Percentiles rank a stretch among this genome's conserved stretches.
Conservation (phyloP, 1,284 basidiomycete species). For the Ganoderma boninense region DNA sequence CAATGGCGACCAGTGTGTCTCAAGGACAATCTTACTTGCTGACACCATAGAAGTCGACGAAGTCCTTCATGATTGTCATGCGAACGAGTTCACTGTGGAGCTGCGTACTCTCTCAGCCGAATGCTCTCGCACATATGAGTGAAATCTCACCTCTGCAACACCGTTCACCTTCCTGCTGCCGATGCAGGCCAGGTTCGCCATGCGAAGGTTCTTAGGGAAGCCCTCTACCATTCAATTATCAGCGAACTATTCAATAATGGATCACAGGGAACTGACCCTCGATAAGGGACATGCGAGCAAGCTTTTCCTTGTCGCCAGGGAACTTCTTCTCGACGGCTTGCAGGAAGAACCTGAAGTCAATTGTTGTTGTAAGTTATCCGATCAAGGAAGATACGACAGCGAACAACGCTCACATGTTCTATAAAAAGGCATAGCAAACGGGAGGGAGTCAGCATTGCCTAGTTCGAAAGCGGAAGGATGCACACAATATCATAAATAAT, state of each 20-base stretch:
- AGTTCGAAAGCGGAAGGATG: conserved; percentile 20
- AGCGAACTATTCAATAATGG: background rate
- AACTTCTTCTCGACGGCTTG: conserved; percentile 88
- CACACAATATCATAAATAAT: conserved; percentile 90
- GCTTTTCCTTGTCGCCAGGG: conserved; percentile 83
- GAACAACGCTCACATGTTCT: conserved; percentile 57
- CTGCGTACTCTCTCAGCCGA: conserved; percentile 40
- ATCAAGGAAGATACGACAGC: background rate
- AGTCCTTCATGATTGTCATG: conserved; percentile 90
- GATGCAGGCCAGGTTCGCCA: conserved; percentile 86
- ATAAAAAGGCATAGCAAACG: conserved; percentile 7
- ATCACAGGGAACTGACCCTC: conserved; percentile 60
- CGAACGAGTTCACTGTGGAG: conserved; percentile 78
- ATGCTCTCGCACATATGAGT: background rate
- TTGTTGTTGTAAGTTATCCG: background rate
- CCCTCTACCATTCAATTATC: conserved; percentile 62
- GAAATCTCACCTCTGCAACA: conserved; percentile 76
- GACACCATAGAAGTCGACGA: conserved; percentile 84
- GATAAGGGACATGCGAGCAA: conserved; percentile 89
- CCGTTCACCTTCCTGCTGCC: conserved; percentile 91
- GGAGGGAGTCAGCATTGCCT: background rate
- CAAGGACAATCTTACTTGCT: conserved; percentile 62
- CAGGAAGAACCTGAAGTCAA: conserved; percentile 61
- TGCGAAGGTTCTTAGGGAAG: conserved; percentile 84
- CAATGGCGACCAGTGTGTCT: background rate